Evolutionary conservation across 2,329 filamentous ascomycete species (phyloP).

Genomic region (Colletotrichum sp.): DNA sequence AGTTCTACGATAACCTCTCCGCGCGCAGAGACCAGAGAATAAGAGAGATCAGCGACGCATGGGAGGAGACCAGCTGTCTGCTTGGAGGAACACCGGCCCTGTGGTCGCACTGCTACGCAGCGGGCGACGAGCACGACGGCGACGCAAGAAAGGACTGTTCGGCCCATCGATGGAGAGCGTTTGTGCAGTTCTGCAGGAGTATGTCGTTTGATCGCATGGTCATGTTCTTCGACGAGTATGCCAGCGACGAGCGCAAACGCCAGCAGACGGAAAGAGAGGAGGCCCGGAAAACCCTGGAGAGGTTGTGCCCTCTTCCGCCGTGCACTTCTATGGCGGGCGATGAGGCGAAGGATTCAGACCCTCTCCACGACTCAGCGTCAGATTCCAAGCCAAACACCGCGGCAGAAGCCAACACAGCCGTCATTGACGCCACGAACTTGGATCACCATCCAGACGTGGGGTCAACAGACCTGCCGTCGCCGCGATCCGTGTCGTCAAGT

Average conservation of each 20-base stretch:
- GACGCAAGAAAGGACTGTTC: neutral
- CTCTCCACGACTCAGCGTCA: neutral
- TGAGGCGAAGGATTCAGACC: neutral
- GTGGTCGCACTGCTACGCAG: neutral
- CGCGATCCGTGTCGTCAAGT: neutral
- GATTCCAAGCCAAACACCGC: neutral
- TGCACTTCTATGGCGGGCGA: neutral
- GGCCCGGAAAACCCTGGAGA: neutral
- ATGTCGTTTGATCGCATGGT: neutral
- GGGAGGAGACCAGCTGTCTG: neutral
- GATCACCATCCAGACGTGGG: neutral
- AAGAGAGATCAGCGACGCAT: neutral
- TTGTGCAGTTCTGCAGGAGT: neutral
- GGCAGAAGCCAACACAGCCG: neutral
- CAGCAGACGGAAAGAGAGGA: neutral
- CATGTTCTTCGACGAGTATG: neutral
- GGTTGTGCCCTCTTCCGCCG: neutral
- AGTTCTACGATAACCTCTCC: neutral
- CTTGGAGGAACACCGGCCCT: neutral
- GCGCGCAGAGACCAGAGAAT: neutral
- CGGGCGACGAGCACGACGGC: neutral
- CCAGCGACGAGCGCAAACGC: neutral
- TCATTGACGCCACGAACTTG: neutral
- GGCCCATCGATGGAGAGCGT: neutral
- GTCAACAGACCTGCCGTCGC: neutral